Base-by-base conservation (phyloP, 306 rosid genomes). In the Fragaria nilgerrensis region DNA sequence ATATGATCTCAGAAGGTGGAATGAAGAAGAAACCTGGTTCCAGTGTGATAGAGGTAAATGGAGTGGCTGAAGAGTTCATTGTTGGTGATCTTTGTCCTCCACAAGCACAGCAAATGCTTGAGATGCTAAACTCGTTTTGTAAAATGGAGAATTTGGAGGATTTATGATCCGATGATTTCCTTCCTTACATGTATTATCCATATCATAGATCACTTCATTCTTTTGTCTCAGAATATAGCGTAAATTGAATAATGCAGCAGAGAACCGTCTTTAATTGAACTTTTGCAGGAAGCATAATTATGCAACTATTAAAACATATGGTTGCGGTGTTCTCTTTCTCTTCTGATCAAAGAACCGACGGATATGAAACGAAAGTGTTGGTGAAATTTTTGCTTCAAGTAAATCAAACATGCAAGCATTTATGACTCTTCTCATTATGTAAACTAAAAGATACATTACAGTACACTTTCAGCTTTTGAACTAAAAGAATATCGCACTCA, bases 11-110 rank as follows among this genome's bases (percentile, higher is more conserved):
- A 3, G 88, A 88, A 52, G 82, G 71, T 2, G 90, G 95, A 85
- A 80, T 88, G 88, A 79, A 70, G 64, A 94, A 92, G 87, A 84
- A 78, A 75, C 97, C 96, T 0, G 98, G 97, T 43, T 94, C 95
- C 80, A 94, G 96, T 68, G 88, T 90, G 72, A 85, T 89, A 76
- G 95, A 92, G 86, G 87, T 92, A 25, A 86, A 88, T 70, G 85
- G 91, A 66, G 79, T 79, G 70, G 88, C 92, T 67, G 83, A 94
- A 79, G 98, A 92, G 83, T 90, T 94, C 82, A 85, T 89, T 64
- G 93, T 90, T 3, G 97, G 91, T 65, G 94, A 88, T 82, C 87
- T 83, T 55, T 83, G 88, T 85, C 97, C 89, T 84, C 90, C 96
- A 27, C 88, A 72, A 49, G 90, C 91, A 68, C 86, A 75, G 34